Evolutionary conservation across 23 red algal genomes (phyloP).

Genomic region (Cyanidiococcus yangmingshanensis): DNA sequence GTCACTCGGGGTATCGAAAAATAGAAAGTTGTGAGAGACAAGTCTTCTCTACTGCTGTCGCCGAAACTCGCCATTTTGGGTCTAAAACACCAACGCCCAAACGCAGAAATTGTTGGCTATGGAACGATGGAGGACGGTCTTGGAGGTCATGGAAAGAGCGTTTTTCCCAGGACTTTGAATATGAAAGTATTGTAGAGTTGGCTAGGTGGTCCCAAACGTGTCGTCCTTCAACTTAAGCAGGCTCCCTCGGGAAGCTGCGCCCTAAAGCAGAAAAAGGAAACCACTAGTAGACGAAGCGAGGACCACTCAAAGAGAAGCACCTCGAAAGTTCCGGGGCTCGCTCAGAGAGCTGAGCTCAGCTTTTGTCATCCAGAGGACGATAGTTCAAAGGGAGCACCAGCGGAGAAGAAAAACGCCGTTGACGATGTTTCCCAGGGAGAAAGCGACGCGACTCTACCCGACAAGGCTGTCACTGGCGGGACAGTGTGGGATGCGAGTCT

Average conservation of each 20-base stretch:
- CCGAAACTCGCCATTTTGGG: background rate
- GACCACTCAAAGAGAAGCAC: too few relatives aligned
- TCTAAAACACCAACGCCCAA: background rate
- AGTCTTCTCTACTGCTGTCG: background rate
- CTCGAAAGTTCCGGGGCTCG: too few relatives aligned
- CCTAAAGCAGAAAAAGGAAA: too few relatives aligned
- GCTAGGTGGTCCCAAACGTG: too few relatives aligned
- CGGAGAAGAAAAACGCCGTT: background rate
- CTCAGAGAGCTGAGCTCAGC: too few relatives aligned
- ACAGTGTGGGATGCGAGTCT: slow-evolving; percentile 6
- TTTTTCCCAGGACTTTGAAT: background rate
- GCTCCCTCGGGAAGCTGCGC: background rate
- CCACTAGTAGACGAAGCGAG: too few relatives aligned
- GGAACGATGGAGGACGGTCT: background rate
- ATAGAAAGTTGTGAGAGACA: background rate
- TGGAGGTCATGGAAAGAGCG: background rate
- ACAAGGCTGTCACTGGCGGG: background rate
- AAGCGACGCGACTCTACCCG: background rate
- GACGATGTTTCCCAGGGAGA: background rate
- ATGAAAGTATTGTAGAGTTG: background rate
- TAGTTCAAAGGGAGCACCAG: background rate
- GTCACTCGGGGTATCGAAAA: slow-evolving; percentile 6
- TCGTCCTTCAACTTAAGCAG: too few relatives aligned
- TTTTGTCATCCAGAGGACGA: too few relatives aligned
- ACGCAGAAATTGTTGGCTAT: background rate